Conservation (phyloP, 2,329 filamentous ascomycete species). For the Ophiostoma triangulosporum region DNA sequence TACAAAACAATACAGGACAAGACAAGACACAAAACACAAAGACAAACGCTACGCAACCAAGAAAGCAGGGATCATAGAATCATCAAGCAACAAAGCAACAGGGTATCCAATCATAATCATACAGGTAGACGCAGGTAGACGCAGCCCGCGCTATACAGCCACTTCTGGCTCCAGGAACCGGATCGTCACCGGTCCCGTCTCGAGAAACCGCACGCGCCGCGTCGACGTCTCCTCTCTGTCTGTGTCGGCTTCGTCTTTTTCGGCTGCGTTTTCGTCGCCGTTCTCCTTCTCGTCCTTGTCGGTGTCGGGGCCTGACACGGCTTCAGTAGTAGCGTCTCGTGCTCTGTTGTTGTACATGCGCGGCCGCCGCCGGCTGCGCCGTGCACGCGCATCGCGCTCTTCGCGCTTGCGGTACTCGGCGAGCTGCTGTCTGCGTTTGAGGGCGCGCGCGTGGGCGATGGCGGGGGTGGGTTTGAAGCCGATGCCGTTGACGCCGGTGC, state of each 20-base stretch:
- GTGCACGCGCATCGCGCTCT: constrained; percentile 44
- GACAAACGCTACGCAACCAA: too few species aligned
- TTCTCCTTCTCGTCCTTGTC: too few species aligned
- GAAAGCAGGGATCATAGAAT: not conserved
- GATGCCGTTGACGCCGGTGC: constrained; percentile 53
- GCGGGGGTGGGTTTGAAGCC: constrained; percentile 52
- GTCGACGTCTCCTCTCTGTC: not conserved
- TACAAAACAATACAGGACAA: not conserved
- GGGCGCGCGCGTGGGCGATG: constrained; percentile 41
- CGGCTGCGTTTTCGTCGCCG: not conserved
- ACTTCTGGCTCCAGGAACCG: constrained; percentile 12
- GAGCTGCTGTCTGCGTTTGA: constrained; percentile 47
- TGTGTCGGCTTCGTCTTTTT: not conserved
- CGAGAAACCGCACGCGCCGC: constrained; percentile 12
- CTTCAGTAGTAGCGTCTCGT: not conserved
- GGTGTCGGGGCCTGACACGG: not conserved
- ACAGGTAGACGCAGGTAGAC: not conserved
- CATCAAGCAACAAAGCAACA: not conserved
- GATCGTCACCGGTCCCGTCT: constrained; percentile 11
- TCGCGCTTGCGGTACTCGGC: constrained; percentile 48
- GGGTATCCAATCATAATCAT: constrained; percentile 1
- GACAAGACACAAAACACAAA: not conserved
- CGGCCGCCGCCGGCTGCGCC: constrained; percentile 34
- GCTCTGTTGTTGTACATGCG: constrained; percentile 15
- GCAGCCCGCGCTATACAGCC: not conserved